phyloP scores from a whole-genome alignment of 2,329 filamentous ascomycete species.

The Colletotrichum viniferum region DNA sequence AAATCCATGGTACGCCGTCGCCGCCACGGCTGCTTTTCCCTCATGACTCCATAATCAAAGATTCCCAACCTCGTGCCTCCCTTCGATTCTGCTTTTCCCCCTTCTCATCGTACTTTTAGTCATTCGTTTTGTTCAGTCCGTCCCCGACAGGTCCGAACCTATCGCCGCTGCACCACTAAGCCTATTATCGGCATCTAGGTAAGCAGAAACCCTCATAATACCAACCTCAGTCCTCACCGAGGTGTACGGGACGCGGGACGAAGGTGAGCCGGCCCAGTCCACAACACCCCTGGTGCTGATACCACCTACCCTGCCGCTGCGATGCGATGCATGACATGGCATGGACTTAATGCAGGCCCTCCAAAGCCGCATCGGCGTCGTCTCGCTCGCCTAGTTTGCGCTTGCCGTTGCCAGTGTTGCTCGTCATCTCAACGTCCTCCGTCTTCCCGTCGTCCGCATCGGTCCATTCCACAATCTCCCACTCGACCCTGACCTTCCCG shows the following conservation, averaged over 20 bases:
- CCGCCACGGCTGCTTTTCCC: background rate
- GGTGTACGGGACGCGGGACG: slow-evolving; percentile 15
- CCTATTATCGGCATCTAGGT: background rate
- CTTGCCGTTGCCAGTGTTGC: slow-evolving; percentile 54
- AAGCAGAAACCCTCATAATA: background rate
- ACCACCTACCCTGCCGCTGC: background rate
- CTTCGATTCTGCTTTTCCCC: background rate
- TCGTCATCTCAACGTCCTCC: slow-evolving; percentile 40
- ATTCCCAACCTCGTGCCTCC: background rate
- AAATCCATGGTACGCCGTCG: background rate
- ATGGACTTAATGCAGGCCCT: slow-evolving; percentile 13
- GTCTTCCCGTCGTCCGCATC: slow-evolving; percentile 45
- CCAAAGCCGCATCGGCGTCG: slow-evolving; percentile 23
- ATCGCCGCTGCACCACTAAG: background rate
- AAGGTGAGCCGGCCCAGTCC: slow-evolving; percentile 17
- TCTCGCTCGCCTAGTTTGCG: slow-evolving; percentile 55
- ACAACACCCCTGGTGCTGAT: background rate
- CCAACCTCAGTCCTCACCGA: slow-evolving; percentile 1
- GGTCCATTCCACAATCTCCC: slow-evolving; percentile 82
- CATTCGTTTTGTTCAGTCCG: background rate
- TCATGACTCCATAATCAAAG: background rate
- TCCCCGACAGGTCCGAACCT: background rate
- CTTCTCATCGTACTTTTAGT: background rate
- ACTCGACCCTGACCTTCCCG: slow-evolving; percentile 72
- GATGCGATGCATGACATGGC: slow-evolving; percentile 14